Evolutionary conservation across 768 basidiomycete species (phyloP), one percentile per base, ranked within the genome.

Genomic region (Naganishia vaughanmartiniae): DNA sequence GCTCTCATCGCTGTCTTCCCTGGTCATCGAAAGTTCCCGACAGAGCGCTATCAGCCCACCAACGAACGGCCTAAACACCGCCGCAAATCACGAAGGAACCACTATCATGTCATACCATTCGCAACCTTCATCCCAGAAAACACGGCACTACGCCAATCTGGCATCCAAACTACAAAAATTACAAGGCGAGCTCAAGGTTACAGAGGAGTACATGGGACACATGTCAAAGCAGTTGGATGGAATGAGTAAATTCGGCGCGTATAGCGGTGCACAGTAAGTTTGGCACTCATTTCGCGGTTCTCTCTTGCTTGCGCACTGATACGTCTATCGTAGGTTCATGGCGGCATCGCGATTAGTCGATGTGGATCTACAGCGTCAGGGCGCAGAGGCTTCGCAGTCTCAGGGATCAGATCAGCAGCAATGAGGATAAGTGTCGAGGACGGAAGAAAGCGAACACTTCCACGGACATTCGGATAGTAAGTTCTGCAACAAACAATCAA

Each of bases 181-280:
- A 80, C 87, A 88, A 60, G 82, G 86, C 24, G 87, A 88, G 0
- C 84, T 92, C 58, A 84, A 85, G 30, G 88, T 87, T 74, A 90
- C 91, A 0, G 89, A 90, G 45, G 88, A 88, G 74, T 84, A 92
- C 28, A 89, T 90, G 80, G 90, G 89, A 77, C 86, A 87, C 66
- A 84, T 93, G 74, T 87, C 90, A 72, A 84, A 86, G 54, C 90
- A 91, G 82, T 81, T 93, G 66, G 86, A 89, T 69, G 87, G 89
- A 19, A 92, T 92, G 90, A 83, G 87, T 67, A 87, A 86, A 34
- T 87, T 93, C 72, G 89, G 90, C 17, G 89, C 89, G 0, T 84
- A 88, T 58, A 89, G 91, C 79, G 90, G 89, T 24, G 89, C 91
- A 66, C 92, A 91, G 91, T 91, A 79, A 76, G 88, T 83, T 15